A percentile compares a stretch with the other conserved stretches of the same genome.
These are phyloP conservation scores for Phanerochaete carnosa DNA, from an alignment of 768 basidiomycete species.

Conservation along the genomic window DNA sequence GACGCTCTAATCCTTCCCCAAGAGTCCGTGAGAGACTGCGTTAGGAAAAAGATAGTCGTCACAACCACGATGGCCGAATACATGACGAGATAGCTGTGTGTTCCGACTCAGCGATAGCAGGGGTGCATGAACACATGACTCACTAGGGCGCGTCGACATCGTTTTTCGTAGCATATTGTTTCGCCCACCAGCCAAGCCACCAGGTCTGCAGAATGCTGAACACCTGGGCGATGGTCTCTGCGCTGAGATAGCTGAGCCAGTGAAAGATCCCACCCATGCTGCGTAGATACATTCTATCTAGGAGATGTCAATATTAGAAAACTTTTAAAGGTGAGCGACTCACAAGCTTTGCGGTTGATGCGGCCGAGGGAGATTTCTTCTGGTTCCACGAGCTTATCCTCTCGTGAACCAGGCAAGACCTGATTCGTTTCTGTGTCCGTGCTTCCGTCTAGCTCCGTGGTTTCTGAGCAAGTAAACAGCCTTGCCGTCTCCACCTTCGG, in stretches of 20 bases:
- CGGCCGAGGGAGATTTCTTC: slow-evolving; percentile 63
- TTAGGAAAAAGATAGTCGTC: neutral
- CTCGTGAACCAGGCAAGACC: too few species aligned
- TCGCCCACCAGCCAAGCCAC: slow-evolving; percentile 43
- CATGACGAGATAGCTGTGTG: slow-evolving; percentile 46
- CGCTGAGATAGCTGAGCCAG: slow-evolving; percentile 22
- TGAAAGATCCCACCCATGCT: slow-evolving; percentile 29
- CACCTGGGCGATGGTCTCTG: slow-evolving; percentile 20
- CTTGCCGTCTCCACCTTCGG: neutral
- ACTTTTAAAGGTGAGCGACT: neutral
- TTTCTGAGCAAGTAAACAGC: slow-evolving; percentile 19
- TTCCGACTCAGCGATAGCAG: neutral
- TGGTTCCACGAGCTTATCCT: slow-evolving; percentile 50
- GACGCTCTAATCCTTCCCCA: slow-evolving; percentile 52
- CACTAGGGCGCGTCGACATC: slow-evolving; percentile 32
- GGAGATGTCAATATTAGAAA: neutral
- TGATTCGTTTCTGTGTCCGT: neutral
- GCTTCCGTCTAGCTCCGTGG: slow-evolving; percentile 17
- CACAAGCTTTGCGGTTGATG: slow-evolving; percentile 43
- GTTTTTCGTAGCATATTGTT: slow-evolving; percentile 31
- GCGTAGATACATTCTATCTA: slow-evolving; percentile 31
- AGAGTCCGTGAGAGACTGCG: slow-evolving; percentile 28
- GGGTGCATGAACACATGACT: slow-evolving; percentile 3
- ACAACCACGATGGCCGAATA: slow-evolving; percentile 36
- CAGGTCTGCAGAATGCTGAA: slow-evolving; percentile 30